Percentiles rank a stretch among this genome's conserved stretches.
These are phyloP conservation scores for Keithomyces neogunnii DNA, from an alignment of 2,329 filamentous ascomycete genomes.

Conservation along the genomic window DNA sequence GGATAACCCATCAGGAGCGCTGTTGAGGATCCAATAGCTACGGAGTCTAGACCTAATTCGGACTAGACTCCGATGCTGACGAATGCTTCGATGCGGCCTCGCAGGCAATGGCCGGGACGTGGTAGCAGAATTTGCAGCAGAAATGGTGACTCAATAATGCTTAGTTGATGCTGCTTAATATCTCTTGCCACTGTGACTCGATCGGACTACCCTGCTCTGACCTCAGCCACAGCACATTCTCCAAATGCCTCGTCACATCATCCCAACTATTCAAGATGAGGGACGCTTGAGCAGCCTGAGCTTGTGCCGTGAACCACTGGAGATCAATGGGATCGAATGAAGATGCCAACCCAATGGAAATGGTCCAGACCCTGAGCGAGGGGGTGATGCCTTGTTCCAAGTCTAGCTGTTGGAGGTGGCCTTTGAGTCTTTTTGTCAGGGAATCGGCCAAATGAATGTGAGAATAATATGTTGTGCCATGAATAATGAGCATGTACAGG, in stretches of 20 bases:
- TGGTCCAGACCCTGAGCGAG: slow-evolving; percentile 32
- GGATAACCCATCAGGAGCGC: too few species aligned
- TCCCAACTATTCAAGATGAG: background rate
- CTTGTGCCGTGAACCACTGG: slow-evolving; percentile 20
- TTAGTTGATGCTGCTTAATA: background rate
- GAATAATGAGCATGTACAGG: slow-evolving; percentile 44
- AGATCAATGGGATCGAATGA: slow-evolving; percentile 18
- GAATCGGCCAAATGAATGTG: slow-evolving; percentile 29
- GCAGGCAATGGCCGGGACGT: too few species aligned
- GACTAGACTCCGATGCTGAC: slow-evolving; percentile 24
- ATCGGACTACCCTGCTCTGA: background rate
- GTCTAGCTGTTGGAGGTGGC: slow-evolving; percentile 17
- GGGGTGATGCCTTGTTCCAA: slow-evolving; percentile 3
- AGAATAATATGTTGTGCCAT: slow-evolving; percentile 48
- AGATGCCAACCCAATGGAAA: slow-evolving; percentile 30
- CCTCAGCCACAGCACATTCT: background rate
- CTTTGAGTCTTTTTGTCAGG: slow-evolving; percentile 23
- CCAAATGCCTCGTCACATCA: background rate
- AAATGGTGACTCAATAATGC: background rate
- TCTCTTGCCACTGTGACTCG: background rate
- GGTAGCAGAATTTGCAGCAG: background rate
- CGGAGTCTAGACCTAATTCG: slow-evolving; percentile 9
- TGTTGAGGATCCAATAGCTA: slow-evolving; percentile 4
- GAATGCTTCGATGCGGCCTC: too few species aligned
- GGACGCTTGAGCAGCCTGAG: slow-evolving; percentile 4